A percentile compares a stretch with the other conserved stretches of the same genome.
These are phyloP conservation scores for Avicennia marina DNA, from an alignment of 257 asterid species.

Conservation along the genomic window DNA sequence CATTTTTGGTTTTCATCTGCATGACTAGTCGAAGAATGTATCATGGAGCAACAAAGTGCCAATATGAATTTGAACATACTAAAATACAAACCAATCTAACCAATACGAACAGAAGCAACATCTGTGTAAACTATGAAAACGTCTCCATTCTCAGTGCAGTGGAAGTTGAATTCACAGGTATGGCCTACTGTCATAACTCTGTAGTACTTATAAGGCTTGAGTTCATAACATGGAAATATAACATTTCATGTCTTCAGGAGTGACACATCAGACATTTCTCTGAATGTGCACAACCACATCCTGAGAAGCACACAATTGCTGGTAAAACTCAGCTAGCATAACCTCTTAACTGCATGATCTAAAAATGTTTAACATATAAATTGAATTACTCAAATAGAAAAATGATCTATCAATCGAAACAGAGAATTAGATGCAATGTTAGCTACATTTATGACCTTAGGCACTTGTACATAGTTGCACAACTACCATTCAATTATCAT, in stretches of 20 bases:
- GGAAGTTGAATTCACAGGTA: neutral
- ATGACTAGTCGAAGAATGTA: neutral
- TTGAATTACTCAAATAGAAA: too few species aligned
- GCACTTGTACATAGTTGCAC: neutral
- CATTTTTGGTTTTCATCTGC: slow-evolving; percentile 3
- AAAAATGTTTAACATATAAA: too few species aligned
- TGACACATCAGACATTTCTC: too few species aligned
- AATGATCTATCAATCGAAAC: too few species aligned
- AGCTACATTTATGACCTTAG: too few species aligned
- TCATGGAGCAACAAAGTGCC: neutral
- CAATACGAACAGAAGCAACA: slow-evolving; percentile 1
- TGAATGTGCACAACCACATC: too few species aligned
- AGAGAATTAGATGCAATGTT: too few species aligned
- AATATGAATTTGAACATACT: neutral
- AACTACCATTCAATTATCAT: neutral
- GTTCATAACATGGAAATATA: neutral
- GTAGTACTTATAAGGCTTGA: neutral
- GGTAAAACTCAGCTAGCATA: too few species aligned
- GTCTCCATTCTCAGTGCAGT: too few species aligned
- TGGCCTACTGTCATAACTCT: neutral
- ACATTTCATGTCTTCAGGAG: neutral
- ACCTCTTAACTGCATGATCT: too few species aligned
- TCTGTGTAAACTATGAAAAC: too few species aligned
- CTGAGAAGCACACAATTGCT: too few species aligned
- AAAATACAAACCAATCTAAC: neutral